Percentiles rank a stretch among this genome's conserved stretches.
phyloP scores from a whole-genome alignment of 202 grass and related monocot species.

The Zizania palustris region DNA sequence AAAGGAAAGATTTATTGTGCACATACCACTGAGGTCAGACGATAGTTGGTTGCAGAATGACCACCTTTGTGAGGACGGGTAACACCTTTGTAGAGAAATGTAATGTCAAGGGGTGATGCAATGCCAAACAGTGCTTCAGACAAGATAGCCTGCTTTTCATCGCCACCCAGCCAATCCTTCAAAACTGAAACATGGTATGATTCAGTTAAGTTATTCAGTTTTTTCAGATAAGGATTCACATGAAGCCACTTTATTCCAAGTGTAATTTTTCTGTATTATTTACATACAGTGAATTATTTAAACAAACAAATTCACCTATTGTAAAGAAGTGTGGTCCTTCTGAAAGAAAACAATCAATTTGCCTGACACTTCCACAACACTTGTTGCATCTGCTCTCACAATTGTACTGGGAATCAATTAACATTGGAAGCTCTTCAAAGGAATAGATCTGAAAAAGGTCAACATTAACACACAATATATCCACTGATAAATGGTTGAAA shows the following conservation, averaged over 20 bases:
- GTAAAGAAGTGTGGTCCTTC: slow-evolving; percentile 13
- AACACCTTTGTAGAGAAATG: slow-evolving; percentile 1
- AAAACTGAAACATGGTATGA: neutral
- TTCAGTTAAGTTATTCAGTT: neutral
- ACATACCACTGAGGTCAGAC: slow-evolving; percentile 6
- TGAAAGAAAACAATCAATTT: slow-evolving; percentile 11
- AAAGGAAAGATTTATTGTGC: neutral
- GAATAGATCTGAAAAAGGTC: slow-evolving; percentile 36
- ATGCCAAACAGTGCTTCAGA: neutral
- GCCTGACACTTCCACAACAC: neutral
- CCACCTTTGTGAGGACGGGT: neutral
- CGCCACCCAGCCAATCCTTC: neutral
- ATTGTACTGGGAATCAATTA: slow-evolving; percentile 17
- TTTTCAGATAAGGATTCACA: neutral
- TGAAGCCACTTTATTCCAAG: neutral
- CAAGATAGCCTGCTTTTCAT: neutral
- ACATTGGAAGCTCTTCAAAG: slow-evolving; percentile 23
- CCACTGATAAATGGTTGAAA: neutral
- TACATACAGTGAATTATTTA: neutral
- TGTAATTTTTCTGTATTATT: neutral
- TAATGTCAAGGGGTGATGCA: slow-evolving; percentile 1
- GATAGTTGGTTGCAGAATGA: neutral
- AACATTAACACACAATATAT: neutral
- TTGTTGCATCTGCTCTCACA: neutral
- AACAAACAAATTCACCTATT: neutral